A percentile compares a stretch with the other conserved stretches of the same genome.
These are phyloP conservation scores for Colletotrichum sp. DNA, from an alignment of 2,329 filamentous ascomycete genomes.

Conservation along the genomic window DNA sequence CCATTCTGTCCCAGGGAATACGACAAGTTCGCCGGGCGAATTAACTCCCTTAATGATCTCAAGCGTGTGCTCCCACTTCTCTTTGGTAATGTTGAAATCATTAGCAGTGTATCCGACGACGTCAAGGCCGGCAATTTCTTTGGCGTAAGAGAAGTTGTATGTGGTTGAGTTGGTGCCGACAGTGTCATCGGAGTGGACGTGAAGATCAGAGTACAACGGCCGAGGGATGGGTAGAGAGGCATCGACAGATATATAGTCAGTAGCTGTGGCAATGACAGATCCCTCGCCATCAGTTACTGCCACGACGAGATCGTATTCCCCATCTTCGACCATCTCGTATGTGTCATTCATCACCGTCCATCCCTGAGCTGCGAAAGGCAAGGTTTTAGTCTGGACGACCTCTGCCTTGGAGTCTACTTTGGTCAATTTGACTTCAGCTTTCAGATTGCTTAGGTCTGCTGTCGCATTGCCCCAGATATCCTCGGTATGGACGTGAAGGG, in stretches of 20 bases:
- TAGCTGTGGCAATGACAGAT: not conserved
- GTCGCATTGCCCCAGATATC: slow-evolving; percentile 33
- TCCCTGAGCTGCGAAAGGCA: not conserved
- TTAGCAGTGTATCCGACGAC: slow-evolving; percentile 42
- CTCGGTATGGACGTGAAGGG: slow-evolving; percentile 28
- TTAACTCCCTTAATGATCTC: slow-evolving; percentile 29
- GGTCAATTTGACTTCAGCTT: not conserved
- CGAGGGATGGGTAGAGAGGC: slow-evolving; percentile 26
- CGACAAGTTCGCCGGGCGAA: slow-evolving; percentile 27
- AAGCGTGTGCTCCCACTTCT: slow-evolving; percentile 33
- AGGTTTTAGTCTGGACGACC: not conserved
- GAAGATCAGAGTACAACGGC: slow-evolving; percentile 35
- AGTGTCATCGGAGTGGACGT: slow-evolving; percentile 42
- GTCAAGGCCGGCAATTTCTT: slow-evolving; percentile 37
- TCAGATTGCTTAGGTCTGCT: slow-evolving; percentile 12
- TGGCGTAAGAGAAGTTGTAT: slow-evolving; percentile 42
- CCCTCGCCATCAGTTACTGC: not conserved
- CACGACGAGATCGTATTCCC: not conserved
- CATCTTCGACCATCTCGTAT: not conserved
- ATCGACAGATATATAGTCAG: slow-evolving; percentile 23
- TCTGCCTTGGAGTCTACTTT: not conserved
- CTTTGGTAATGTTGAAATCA: slow-evolving; percentile 40
- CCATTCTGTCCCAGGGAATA: slow-evolving; percentile 39
- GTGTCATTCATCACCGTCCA: slow-evolving; percentile 4
- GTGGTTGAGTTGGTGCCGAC: slow-evolving; percentile 38